These are phyloP conservation scores for Neurospora pannonica DNA, from an alignment of 495 filamentous ascomycete species.

Conservation along the genomic window DNA sequence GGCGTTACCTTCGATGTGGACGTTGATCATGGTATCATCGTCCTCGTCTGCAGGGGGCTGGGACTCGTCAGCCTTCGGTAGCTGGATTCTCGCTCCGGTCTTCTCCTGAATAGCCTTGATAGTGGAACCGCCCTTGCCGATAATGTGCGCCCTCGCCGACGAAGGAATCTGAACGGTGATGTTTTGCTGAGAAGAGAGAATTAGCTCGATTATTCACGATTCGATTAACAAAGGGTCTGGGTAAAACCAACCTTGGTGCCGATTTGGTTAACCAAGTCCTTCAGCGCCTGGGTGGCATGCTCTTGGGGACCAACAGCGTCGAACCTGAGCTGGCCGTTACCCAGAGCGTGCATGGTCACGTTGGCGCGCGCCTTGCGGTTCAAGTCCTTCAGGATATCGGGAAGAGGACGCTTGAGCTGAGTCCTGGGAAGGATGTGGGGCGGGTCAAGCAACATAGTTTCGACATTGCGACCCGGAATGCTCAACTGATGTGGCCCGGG, in stretches of 20 bases:
- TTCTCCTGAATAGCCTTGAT: conserved; percentile 79
- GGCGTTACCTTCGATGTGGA: conserved; percentile 82
- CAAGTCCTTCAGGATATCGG: conserved; percentile 77
- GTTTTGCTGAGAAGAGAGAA: conserved; percentile 44
- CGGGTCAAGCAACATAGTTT: conserved; percentile 60
- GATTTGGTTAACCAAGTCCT: conserved; percentile 75
- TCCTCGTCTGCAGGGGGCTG: conserved; percentile 60
- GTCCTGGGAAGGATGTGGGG: conserved; percentile 61
- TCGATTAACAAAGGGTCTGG: background rate
- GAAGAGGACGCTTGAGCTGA: conserved; percentile 71
- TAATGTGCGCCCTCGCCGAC: conserved; percentile 74
- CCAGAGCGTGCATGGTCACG: conserved; percentile 61
- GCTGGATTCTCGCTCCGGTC: conserved; percentile 76
- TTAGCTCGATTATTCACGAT: background rate
- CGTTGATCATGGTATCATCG: conserved; percentile 71
- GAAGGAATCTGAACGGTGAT: conserved; percentile 70
- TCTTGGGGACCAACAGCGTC: conserved; percentile 72
- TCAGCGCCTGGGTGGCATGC: conserved; percentile 69
- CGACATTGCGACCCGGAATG: conserved; percentile 69
- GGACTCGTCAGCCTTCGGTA: conserved; percentile 67
- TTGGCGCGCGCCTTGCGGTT: conserved; percentile 80
- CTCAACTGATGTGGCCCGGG: conserved; percentile 53
- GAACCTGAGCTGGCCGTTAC: conserved; percentile 61
- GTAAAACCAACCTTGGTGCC: conserved; percentile 61
- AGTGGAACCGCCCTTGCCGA: conserved; percentile 81